Percentiles rank a stretch among this genome's conserved stretches.
phyloP scores from a whole-genome alignment of 805 yeast species.

The Candida verbasci region DNA sequence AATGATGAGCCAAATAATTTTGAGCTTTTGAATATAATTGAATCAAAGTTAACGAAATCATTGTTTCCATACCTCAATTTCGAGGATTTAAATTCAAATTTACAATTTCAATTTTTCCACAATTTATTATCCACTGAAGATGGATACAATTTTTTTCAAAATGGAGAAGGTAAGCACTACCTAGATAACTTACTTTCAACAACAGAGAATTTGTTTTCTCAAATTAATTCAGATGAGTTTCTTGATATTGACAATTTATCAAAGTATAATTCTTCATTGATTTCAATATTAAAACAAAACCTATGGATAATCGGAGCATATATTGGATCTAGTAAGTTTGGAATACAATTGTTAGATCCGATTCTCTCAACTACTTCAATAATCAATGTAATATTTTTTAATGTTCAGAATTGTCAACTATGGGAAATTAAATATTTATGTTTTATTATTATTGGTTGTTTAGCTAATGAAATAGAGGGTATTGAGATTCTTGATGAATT shows the following conservation, averaged over 20 bases:
- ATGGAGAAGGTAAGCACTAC: slow-evolving; percentile 37
- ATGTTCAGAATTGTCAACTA: slow-evolving; percentile 26
- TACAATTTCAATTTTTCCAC: slow-evolving; percentile 56
- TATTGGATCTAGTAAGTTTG: slow-evolving; percentile 70
- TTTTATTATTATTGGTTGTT: slow-evolving; percentile 70
- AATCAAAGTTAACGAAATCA: slow-evolving; percentile 24
- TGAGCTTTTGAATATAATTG: too few relatives aligned
- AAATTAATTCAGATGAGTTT: slow-evolving; percentile 14
- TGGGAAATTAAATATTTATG: slow-evolving; percentile 74
- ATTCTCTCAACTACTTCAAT: slow-evolving; percentile 18
- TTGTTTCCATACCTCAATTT: slow-evolving; percentile 21
- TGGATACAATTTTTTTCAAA: slow-evolving; percentile 60
- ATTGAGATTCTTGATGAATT: slow-evolving; percentile 78
- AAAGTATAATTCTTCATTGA: slow-evolving; percentile 30
- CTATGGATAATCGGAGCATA: slow-evolving; percentile 86
- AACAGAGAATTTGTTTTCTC: slow-evolving; percentile 8
- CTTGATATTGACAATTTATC: slow-evolving; percentile 13
- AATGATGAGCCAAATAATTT: too few relatives aligned
- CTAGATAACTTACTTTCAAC: slow-evolving; percentile 31
- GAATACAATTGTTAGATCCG: slow-evolving; percentile 47
- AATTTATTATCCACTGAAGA: slow-evolving; percentile 76
- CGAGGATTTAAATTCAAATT: background rate
- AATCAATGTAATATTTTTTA: slow-evolving; percentile 45
- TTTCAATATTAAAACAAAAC: slow-evolving; percentile 55
- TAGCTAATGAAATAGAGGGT: slow-evolving; percentile 73